phyloP scores from a whole-genome alignment of 768 basidiomycete genomes.

The Lactifluus subvellereus region DNA sequence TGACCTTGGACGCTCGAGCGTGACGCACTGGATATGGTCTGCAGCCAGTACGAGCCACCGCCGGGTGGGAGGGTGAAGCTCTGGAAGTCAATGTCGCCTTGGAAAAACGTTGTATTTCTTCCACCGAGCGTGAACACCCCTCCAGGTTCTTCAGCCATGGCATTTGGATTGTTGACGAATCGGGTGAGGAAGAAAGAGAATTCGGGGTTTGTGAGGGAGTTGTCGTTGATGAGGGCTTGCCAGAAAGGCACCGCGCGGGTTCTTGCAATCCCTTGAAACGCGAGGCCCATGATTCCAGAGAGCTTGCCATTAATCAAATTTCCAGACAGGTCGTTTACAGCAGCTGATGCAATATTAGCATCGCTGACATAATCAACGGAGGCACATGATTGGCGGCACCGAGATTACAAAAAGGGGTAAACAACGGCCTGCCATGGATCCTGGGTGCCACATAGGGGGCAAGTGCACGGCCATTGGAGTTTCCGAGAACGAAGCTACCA shows the following conservation, averaged over 20 bases:
- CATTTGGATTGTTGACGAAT: slow-evolving; percentile 33
- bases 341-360: slow-evolving; percentile 29
- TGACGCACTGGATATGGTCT: slow-evolving; percentile 43
- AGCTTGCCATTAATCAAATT: slow-evolving; percentile 44
- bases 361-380: neutral
- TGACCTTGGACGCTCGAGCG: neutral
- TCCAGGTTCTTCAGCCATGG: too few relatives aligned
- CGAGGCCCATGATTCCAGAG: slow-evolving; percentile 75
- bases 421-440: too few relatives aligned
- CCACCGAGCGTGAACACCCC: too few relatives aligned
- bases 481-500: too few relatives aligned
- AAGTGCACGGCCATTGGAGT: neutral
- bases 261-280: slow-evolving; percentile 53
- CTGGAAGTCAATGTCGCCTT: slow-evolving; percentile 53
- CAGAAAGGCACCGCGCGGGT: slow-evolving; percentile 61
- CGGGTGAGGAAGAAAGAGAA: slow-evolving; percentile 65
- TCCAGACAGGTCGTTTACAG: slow-evolving; percentile 45
- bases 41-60: too few relatives aligned
- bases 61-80: too few relatives aligned
- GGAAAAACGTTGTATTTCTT: slow-evolving; percentile 49
- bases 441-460: neutral
- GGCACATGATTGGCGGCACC: too few relatives aligned
- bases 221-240: slow-evolving; percentile 43
- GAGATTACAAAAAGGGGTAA: too few relatives aligned
- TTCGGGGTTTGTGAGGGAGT: slow-evolving; percentile 43